Percentiles rank a stretch among this genome's conserved stretches.
Conservation (phyloP, 345 rosid genomes). For the Bruguiera gymnorhiza region DNA sequence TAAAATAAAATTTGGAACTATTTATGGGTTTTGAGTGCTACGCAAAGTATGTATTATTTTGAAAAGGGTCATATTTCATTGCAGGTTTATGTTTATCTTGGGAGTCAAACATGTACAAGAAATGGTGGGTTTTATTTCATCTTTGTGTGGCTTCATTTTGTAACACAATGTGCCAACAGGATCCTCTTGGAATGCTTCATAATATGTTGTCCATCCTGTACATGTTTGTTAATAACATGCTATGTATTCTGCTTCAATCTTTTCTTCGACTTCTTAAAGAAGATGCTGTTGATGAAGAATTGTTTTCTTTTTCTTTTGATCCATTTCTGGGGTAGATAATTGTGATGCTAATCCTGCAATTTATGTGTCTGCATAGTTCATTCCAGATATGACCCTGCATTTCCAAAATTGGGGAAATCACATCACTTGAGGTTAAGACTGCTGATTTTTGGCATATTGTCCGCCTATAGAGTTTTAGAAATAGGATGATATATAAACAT, state of each 20-base stretch:
- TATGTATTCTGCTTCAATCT: neutral
- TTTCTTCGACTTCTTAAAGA: neutral
- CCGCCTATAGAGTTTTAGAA: too few relatives aligned
- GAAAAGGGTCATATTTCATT: conserved; percentile 13
- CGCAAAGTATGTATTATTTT: conserved; percentile 7
- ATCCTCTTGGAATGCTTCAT: too few relatives aligned
- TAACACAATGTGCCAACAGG: neutral
- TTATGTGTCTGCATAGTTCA: neutral
- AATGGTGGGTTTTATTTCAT: conserved; percentile 59
- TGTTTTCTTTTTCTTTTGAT: neutral
- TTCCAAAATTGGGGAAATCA: neutral
- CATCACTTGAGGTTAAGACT: neutral
- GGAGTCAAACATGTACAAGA: conserved; percentile 66
- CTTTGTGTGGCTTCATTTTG: neutral
- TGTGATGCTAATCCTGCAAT: neutral
- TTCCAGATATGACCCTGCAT: neutral
- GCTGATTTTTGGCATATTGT: neutral
- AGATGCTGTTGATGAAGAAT: neutral
- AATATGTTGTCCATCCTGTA: too few relatives aligned
- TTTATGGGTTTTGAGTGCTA: conserved; percentile 3
- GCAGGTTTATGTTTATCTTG: conserved; percentile 87
- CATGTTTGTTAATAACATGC: too few relatives aligned
- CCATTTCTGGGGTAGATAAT: too few relatives aligned
- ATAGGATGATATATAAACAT: too few relatives aligned
- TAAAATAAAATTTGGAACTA: neutral